Percentiles rank a stretch among this genome's conserved stretches.
These are phyloP conservation scores for Jamesozyma gamospora DNA, from an alignment of 805 yeast species.

Conservation along the genomic window DNA sequence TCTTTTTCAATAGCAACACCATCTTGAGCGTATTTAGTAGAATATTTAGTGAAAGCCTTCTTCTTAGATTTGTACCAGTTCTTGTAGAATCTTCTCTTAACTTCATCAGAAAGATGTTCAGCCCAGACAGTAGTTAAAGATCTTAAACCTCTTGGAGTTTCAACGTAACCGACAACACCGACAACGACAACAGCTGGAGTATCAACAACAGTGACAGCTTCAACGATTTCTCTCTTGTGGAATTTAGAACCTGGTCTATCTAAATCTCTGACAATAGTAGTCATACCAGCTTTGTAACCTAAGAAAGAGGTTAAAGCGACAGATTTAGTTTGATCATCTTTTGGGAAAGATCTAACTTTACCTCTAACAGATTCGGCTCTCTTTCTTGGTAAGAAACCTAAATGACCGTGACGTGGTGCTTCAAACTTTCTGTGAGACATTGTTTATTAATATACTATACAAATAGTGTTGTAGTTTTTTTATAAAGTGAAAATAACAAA, in stretches of 20 bases:
- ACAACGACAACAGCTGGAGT: slow-evolving; percentile 98
- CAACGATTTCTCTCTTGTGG: slow-evolving; percentile 99
- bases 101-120: slow-evolving; percentile 98
- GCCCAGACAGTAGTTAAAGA: slow-evolving; percentile 99
- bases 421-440: slow-evolving; percentile 99
- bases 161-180: slow-evolving; percentile 99
- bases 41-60: slow-evolving; percentile 99
- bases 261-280: slow-evolving; percentile 99
- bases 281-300: slow-evolving; percentile 99
- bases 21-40: slow-evolving; percentile 92
- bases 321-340: slow-evolving; percentile 95
- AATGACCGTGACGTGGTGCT: slow-evolving; percentile 99
- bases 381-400: slow-evolving; percentile 99
- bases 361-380: slow-evolving; percentile 98
- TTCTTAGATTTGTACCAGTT: slow-evolving; percentile 99
- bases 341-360: slow-evolving; percentile 98
- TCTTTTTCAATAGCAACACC: slow-evolving; percentile 86
- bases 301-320: slow-evolving; percentile 98
- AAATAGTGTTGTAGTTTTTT: slow-evolving; percentile 6
- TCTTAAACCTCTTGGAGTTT: slow-evolving; percentile 99
- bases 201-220: slow-evolving; percentile 98
- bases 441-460: slow-evolving; percentile 6
- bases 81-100: slow-evolving; percentile 99
- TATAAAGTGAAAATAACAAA: not conserved
- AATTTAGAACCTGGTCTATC: slow-evolving; percentile 99